Evolutionary conservation across 169 alveolate genomes (phyloP), one percentile per base, ranked within the genome.

Genomic region (Eimeria zaria): DNA sequence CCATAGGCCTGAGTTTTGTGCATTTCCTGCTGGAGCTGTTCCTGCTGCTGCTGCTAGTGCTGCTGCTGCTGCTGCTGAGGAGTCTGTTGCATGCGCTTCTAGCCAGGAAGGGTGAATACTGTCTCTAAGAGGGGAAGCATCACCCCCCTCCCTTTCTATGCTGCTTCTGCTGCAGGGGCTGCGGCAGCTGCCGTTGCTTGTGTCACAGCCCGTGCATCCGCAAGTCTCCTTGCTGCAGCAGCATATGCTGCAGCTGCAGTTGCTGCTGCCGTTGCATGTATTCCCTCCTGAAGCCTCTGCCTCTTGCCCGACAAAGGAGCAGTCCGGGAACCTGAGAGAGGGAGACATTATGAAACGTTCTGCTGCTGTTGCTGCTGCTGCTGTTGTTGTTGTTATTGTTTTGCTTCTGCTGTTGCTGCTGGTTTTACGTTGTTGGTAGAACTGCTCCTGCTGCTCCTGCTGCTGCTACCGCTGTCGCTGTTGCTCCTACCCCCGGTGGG

Each of bases 151-250:
- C 33, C 89, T 9, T 6, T 80, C 89, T 22, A 80, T 44, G 89
- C 89, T 80, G 73, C 71, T 51, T 44, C 89, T 51, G 48, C 71
- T 80, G 89, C 89, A 55, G 46, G 89, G 51, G 89, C 89, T 80
- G 89, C 69, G 89, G 89, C 89, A 36, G 89, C 89, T 80, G 89
- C 69, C 69, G 69, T 80, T 80, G 89, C 89, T 80, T 33, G 48
- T n/a, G 89, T 80, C 89, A 71, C 89, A 80, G 48, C 73, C 46
- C 4, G 44, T 44, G 89, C 69, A 44, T 24, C 71, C 53, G 48
- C 89, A 80, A 2, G 89, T 44, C 11, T 33, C 69, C 89, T 62
- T 51, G 73, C 89, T 80, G 89, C 89, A 46, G 89, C 89, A 48
- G 89, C 89, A 41, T 36, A 55, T 80, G 89, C 89, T 80, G 87